Evolutionary conservation across 805 yeast species (phyloP), one percentile per base, ranked within the genome.

Genomic region (Scheffersomyces lignosus): DNA sequence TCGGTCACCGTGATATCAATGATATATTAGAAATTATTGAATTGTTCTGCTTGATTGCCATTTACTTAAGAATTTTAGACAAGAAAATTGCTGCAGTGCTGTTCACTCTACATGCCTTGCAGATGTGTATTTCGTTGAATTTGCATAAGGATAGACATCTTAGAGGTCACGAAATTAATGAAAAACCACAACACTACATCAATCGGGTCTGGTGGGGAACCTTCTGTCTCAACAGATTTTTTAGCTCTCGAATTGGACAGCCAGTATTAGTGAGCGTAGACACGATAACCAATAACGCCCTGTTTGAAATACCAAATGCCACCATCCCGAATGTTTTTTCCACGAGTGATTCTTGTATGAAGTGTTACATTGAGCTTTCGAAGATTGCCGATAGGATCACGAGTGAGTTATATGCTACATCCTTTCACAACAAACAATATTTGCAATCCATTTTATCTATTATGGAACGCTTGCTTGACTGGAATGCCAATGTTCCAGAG

Each of bases 201-300:
- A 34, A 37, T 15, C 37, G 41, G 29, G 31, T 56, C 4, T 58
- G 56, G 48, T 58, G 63, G 63, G 45, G 56, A 2, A 46, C 47
- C 2, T 58, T 47, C 32, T 57, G 62, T 36, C 36, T 57, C 15
- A 58, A 58, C 34, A 45, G 63, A 12, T 57, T 54, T 34, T 43
- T 37, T 29, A 45, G 54, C 31, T 31, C 50, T 4, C 43, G 64
- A 39, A 48, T 56, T 17, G 61, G 61, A 2, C 58, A 51, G 22
- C 60, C 62, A 5, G 35, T 55, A 6, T 35, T 58, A 6, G 34
- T 58, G 13, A 31, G 41, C 4, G 34, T 35, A n/a, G 39, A 42
- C 13, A 57, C 56, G 17, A 52, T 58, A 7, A 50, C 48, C 14
- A 33, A 40, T 12, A 29, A 22, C 18, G 43, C 30, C 25, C 47